phyloP scores from a whole-genome alignment of 2,329 filamentous ascomycete genomes.

The Esteya vermicola region DNA sequence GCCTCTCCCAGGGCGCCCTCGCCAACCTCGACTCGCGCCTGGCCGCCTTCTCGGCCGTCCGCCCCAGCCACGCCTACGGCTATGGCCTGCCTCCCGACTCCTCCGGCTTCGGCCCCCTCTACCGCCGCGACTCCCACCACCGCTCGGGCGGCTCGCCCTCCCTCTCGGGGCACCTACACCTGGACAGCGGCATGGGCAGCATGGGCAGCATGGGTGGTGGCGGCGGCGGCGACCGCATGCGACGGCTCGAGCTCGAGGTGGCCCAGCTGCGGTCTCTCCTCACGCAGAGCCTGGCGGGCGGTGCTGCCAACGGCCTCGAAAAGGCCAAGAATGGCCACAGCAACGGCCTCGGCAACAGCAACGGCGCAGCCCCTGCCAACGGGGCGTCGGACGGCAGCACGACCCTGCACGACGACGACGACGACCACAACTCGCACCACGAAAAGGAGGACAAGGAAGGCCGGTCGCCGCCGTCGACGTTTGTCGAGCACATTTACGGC shows the following conservation, averaged over 20 bases:
- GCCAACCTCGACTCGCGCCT: constrained; percentile 28
- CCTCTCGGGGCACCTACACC: constrained; percentile 6
- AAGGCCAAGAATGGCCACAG: no score
- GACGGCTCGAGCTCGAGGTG: constrained; percentile 43
- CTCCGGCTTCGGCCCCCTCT: constrained; percentile 15
- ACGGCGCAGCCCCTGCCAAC: neutral
- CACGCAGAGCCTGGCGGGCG: constrained; percentile 7
- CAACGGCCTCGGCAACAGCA: neutral
- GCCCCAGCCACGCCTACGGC: constrained; percentile 4
- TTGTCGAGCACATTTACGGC: constrained; percentile 17
- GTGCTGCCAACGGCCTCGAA: no score
- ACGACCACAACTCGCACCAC: constrained; percentile 10
- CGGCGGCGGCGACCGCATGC: constrained; percentile 42
- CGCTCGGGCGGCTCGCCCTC: constrained; percentile 4
- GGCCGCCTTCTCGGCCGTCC: constrained; percentile 24
- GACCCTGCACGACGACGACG: constrained; percentile 11
- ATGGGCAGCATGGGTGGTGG: constrained; percentile 20
- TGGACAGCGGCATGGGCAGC: neutral
- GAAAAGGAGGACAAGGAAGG: constrained; percentile 11
- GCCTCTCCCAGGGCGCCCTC: constrained; percentile 27
- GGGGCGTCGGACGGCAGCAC: constrained; percentile 13
- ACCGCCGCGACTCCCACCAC: constrained; percentile 21
- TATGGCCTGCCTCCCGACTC: constrained; percentile 15
- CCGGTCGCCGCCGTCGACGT: constrained; percentile 9
- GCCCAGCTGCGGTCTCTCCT: constrained; percentile 40